Conservation (phyloP, 805 yeast genomes). For the Wickerhamomyces silvicola region DNA sequence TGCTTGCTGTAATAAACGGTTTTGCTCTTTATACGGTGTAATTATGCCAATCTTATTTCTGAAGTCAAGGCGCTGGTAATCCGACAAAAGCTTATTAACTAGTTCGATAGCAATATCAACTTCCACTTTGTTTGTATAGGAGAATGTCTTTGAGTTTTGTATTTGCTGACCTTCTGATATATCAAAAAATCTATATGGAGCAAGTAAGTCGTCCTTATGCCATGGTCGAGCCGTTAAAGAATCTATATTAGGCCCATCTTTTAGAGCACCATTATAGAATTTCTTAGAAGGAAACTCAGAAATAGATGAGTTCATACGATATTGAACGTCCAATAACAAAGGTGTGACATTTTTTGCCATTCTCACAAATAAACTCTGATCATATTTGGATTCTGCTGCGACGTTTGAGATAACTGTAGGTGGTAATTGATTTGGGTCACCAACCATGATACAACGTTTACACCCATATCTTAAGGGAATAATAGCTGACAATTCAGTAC, state of each 20-base stretch:
- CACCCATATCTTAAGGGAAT: slow-evolving; percentile 93
- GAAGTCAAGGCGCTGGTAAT: slow-evolving; percentile 45
- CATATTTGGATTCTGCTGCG: slow-evolving; percentile 75
- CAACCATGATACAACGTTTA: slow-evolving; percentile 89
- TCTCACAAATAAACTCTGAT: slow-evolving; percentile 88
- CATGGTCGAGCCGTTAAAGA: slow-evolving; percentile 58
- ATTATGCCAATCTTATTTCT: slow-evolving; percentile 79
- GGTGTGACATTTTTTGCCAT: slow-evolving; percentile 67
- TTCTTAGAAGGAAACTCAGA: slow-evolving; percentile 80
- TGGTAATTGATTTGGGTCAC: slow-evolving; percentile 97
- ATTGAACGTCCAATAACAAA: slow-evolving; percentile 79
- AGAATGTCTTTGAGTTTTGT: slow-evolving; percentile 57
- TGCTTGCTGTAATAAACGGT: slow-evolving; percentile 45
- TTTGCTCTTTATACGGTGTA: slow-evolving; percentile 92
- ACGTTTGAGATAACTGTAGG: slow-evolving; percentile 91
- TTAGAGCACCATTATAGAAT: slow-evolving; percentile 66
- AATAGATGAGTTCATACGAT: slow-evolving; percentile 95
- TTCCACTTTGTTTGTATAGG: slow-evolving; percentile 66
- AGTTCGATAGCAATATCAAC: slow-evolving; percentile 69
- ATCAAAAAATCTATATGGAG: slow-evolving; percentile 79
- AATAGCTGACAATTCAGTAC: slow-evolving; percentile 86
- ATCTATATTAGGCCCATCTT: slow-evolving; percentile 76
- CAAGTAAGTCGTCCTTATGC: slow-evolving; percentile 54
- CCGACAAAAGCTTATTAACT: slow-evolving; percentile 43
- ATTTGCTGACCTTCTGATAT: slow-evolving; percentile 58